These are phyloP conservation scores for Trichoderma asperellum DNA, from an alignment of 2,329 filamentous ascomycete genomes.

Conservation along the genomic window DNA sequence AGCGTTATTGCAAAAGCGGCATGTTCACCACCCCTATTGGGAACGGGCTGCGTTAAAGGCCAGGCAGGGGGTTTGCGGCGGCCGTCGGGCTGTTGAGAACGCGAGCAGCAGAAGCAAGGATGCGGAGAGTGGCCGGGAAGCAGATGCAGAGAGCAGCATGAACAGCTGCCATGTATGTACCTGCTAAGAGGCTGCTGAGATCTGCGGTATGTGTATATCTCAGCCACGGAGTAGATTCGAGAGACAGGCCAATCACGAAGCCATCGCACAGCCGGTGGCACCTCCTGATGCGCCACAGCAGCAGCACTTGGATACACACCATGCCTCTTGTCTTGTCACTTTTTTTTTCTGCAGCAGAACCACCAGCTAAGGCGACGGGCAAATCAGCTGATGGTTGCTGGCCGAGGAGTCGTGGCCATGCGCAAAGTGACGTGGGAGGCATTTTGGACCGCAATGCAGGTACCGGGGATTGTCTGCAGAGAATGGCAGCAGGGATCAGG, in stretches of 20 bases:
- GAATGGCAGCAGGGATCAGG: conserved; percentile 12
- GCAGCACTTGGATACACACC: neutral
- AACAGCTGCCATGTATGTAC: neutral
- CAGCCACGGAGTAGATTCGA: no score
- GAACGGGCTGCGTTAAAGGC: conserved; percentile 18
- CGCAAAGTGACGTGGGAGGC: conserved; percentile 26
- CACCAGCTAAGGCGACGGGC: neutral
- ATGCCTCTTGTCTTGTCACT: neutral
- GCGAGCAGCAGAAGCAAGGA: neutral
- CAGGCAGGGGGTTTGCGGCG: conserved; percentile 14
- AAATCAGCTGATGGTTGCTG: conserved; percentile 19
- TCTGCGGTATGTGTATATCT: neutral
- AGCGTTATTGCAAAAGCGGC: conserved; percentile 22
- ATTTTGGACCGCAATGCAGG: conserved; percentile 28
- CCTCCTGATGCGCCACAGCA: conserved; percentile 1
- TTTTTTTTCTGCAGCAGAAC: neutral
- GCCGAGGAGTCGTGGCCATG: conserved; percentile 15
- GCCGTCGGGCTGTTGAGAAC: conserved; percentile 2
- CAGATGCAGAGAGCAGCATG: neutral
- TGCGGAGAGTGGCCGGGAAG: neutral
- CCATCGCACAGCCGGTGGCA: neutral
- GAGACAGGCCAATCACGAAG: neutral
- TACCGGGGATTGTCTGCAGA: conserved; percentile 26
- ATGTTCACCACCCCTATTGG: conserved; percentile 22
- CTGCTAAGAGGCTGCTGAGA: neutral